Percentiles rank a stretch among this genome's conserved stretches.
Conservation (phyloP, 805 yeast species). For the Wickerhamiella vanderwaltii region DNA sequence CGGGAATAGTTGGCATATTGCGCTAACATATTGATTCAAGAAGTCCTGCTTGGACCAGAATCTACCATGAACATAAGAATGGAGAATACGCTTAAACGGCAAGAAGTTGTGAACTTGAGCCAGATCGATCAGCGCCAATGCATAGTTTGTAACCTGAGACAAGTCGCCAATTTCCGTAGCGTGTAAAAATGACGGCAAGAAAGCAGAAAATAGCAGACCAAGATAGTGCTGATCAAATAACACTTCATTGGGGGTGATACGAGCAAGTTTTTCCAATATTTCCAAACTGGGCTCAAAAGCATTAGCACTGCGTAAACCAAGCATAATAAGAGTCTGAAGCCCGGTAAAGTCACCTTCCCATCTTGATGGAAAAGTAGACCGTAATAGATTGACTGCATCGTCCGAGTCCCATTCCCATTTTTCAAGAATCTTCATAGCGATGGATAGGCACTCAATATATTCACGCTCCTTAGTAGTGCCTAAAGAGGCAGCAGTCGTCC, state of each 20-base stretch:
- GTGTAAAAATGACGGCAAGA: slow-evolving; percentile 73
- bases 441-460: slow-evolving; percentile 74
- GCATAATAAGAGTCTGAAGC: slow-evolving; percentile 61
- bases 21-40: slow-evolving; percentile 61
- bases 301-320: slow-evolving; percentile 71
- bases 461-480: slow-evolving; percentile 88
- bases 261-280: slow-evolving; percentile 59
- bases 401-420: slow-evolving; percentile 78
- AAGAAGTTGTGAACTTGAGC: neutral
- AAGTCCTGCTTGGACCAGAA: slow-evolving; percentile 90
- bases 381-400: slow-evolving; percentile 70
- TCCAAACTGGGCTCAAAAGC: slow-evolving; percentile 68
- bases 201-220: slow-evolving; percentile 59
- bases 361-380: slow-evolving; percentile 79
- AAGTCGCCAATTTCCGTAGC: slow-evolving; percentile 48
- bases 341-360: slow-evolving; percentile 97
- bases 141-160: slow-evolving; percentile 34
- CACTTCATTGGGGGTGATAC: slow-evolving; percentile 57
- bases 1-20: slow-evolving; percentile 60
- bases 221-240: slow-evolving; percentile 63
- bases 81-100: slow-evolving; percentile 51
- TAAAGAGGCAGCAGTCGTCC: slow-evolving; percentile 89
- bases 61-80: slow-evolving; percentile 61
- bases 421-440: slow-evolving; percentile 68
- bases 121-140: slow-evolving; percentile 40